These are phyloP conservation scores for Yarrowia keelungensis DNA, from an alignment of 805 yeast species.

Conservation along the genomic window DNA sequence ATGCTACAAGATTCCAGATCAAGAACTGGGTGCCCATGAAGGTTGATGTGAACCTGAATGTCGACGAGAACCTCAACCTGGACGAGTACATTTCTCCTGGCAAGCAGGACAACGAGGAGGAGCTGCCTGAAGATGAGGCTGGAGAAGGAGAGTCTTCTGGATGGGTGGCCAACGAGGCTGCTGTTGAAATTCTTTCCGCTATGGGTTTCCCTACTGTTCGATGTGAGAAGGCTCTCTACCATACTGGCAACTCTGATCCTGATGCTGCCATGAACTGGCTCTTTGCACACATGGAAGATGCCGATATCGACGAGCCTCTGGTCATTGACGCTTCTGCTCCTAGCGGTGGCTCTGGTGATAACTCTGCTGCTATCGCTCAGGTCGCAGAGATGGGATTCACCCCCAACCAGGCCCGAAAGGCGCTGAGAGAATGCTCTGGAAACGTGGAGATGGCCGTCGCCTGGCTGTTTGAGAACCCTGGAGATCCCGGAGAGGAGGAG, in stretches of 20 bases:
- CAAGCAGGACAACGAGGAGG: conserved; percentile 53
- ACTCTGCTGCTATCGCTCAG: conserved; percentile 54
- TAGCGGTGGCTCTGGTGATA: conserved; percentile 41
- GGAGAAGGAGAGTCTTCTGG: conserved; percentile 40
- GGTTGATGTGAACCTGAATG: conserved; percentile 70
- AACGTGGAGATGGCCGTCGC: conserved; percentile 82
- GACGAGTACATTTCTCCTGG: conserved; percentile 54
- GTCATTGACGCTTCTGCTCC: conserved; percentile 42
- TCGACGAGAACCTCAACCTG: conserved; percentile 58
- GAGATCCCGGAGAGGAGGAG: conserved; percentile 57
- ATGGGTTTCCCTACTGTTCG: conserved; percentile 90
- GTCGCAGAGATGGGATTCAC: conserved; percentile 82
- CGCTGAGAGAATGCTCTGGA: conserved; percentile 63
- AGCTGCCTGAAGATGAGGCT: conserved; percentile 50
- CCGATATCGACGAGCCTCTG: conserved; percentile 73
- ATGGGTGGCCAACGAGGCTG: conserved; percentile 59
- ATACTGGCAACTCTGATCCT: conserved; percentile 67
- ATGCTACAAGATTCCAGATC: conserved; percentile 79
- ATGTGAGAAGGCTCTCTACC: conserved; percentile 68
- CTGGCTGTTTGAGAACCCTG: conserved; percentile 86
- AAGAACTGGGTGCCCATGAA: conserved; percentile 92
- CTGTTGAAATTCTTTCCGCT: conserved; percentile 60
- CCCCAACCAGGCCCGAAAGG: conserved; percentile 69
- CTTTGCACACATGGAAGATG: conserved; percentile 86
- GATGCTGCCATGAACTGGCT: conserved; percentile 92